phyloP scores from a whole-genome alignment of 2,329 filamentous ascomycete species.

The Pseudopyrenochaeta lycopersici region DNA sequence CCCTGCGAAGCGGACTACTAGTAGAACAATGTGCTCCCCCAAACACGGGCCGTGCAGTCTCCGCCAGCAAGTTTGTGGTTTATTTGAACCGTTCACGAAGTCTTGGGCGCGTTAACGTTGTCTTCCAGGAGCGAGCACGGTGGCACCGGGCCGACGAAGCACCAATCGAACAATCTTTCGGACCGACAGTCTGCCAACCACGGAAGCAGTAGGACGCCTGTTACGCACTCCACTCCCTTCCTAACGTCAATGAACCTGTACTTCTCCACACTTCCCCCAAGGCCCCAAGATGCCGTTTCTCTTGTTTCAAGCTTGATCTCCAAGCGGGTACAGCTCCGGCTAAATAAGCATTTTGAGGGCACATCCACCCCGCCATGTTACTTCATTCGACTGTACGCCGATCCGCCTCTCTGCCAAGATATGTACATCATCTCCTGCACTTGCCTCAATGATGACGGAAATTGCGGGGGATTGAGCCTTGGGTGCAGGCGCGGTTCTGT shows the following conservation, averaged over 20 bases:
- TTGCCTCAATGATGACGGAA: constrained; percentile 16
- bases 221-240: constrained; percentile 6
- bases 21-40: no score
- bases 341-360: constrained; percentile 8
- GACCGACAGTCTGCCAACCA: constrained; percentile 25
- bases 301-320: constrained; percentile 1
- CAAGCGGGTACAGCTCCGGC: constrained; percentile 19
- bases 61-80: neutral
- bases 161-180: constrained; percentile 1
- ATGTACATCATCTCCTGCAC: neutral
- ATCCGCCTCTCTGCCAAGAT: constrained; percentile 24
- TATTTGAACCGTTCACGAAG: neutral
- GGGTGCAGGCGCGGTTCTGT: constrained; percentile 12
- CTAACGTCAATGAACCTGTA: constrained; percentile 3
- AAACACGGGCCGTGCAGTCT: neutral
- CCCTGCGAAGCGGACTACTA: no score
- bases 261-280: constrained; percentile 16
- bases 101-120: neutral
- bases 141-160: neutral
- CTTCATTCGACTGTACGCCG: constrained; percentile 6
- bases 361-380: constrained; percentile 18
- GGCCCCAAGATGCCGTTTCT: constrained; percentile 6
- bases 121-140: neutral
- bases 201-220: neutral
- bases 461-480: constrained; percentile 33